These are phyloP conservation scores for Chlorophyllum brunneum DNA, from an alignment of 768 basidiomycete genomes.

Conservation along the genomic window DNA sequence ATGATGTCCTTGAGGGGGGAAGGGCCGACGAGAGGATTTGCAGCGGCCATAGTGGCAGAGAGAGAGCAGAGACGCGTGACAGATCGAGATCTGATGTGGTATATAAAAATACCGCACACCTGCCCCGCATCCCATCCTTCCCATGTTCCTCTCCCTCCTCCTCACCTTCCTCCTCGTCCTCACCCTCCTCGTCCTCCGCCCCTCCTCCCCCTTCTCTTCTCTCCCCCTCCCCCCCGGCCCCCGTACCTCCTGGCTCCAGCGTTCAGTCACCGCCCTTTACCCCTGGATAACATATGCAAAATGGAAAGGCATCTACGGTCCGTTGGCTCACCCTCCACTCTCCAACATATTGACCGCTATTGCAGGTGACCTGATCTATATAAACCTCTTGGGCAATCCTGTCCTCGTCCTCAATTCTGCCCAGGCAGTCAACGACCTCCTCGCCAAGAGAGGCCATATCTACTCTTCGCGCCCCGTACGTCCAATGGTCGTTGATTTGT, in stretches of 20 bases:
- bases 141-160: conserved; percentile 2
- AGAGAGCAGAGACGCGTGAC: not conserved
- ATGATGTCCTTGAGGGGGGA: conserved; percentile 67
- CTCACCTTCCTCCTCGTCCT: not conserved
- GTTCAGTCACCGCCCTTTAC: conserved; percentile 24
- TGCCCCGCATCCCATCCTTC: not conserved
- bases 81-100: conserved; percentile 1
- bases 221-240: conserved; percentile 33
- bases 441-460: conserved; percentile 40
- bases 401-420: conserved; percentile 44
- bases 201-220: not conserved
- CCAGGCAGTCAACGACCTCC: conserved; percentile 35
- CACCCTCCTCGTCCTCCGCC: not conserved
- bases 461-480: conserved; percentile 41
- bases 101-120: not conserved
- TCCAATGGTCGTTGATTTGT: conserved; percentile 44
- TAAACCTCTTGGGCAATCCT: conserved; percentile 31
- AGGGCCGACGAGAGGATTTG: conserved; percentile 53
- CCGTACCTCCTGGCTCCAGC: conserved; percentile 27
- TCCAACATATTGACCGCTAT: conserved; percentile 6
- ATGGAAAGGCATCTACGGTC: conserved; percentile 43
- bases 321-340: not conserved
- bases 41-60: conserved; percentile 28
- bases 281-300: conserved; percentile 44
- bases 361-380: conserved; percentile 11